A percentile compares a stretch with the other conserved stretches of the same genome.
phyloP scores from a whole-genome alignment of 2,329 filamentous ascomycete genomes.

The Stylonectria norvegica region DNA sequence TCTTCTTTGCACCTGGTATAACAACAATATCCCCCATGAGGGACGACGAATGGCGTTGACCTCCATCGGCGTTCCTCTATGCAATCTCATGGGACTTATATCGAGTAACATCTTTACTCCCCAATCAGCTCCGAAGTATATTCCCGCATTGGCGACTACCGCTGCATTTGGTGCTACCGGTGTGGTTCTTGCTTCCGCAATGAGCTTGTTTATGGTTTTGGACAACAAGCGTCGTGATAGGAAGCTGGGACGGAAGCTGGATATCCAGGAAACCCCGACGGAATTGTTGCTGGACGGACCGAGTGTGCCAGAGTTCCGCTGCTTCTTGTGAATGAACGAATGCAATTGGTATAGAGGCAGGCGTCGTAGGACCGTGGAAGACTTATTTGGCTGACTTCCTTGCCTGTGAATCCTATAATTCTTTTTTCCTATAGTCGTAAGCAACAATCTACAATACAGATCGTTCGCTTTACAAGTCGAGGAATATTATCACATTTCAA shows the following conservation, averaged over 20 bases:
- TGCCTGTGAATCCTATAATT: too few species aligned
- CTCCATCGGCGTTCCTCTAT: slow-evolving; percentile 68
- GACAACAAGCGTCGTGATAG: slow-evolving; percentile 9
- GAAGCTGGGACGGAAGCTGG: slow-evolving; percentile 7
- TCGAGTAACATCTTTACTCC: slow-evolving; percentile 12
- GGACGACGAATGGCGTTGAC: slow-evolving; percentile 68
- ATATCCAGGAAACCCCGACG: slow-evolving; percentile 8
- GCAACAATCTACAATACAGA: too few species aligned
- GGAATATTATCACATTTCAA: too few species aligned
- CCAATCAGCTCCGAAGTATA: slow-evolving; percentile 11
- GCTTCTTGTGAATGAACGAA: too few species aligned
- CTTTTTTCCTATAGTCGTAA: too few species aligned
- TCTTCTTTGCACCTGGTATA: slow-evolving; percentile 65
- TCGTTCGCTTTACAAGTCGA: too few species aligned
- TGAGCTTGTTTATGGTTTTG: slow-evolving; percentile 9
- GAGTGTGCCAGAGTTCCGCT: too few species aligned
- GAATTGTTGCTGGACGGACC: slow-evolving; percentile 8
- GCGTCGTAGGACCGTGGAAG: too few species aligned
- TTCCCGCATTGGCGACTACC: slow-evolving; percentile 8
- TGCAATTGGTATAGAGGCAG: too few species aligned
- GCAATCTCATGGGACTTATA: slow-evolving; percentile 60
- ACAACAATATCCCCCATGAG: slow-evolving; percentile 79
- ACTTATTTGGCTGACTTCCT: too few species aligned
- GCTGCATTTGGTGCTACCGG: slow-evolving; percentile 10
- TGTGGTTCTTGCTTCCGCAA: slow-evolving; percentile 3